Evolutionary conservation across 352 stramenopile species (phyloP).

Genomic region (Pythium aristosporum): DNA sequence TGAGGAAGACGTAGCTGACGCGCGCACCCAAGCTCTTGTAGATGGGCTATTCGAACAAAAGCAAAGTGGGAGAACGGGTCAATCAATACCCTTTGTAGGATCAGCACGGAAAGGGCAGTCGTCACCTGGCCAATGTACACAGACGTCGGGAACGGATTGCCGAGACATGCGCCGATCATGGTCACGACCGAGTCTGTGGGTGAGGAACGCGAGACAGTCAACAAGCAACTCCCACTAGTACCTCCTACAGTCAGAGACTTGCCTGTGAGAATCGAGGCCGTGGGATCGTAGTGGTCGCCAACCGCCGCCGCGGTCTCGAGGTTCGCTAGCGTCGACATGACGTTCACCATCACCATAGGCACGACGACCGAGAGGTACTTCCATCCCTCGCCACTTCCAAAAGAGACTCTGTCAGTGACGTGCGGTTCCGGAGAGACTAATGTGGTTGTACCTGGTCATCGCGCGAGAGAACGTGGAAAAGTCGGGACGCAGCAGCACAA

Average conservation of each 20-base stretch:
- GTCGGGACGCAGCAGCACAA: slow-evolving; percentile 24
- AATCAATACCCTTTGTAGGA: not conserved
- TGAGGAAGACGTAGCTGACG: slow-evolving; percentile 39
- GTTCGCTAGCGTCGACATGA: slow-evolving; percentile 43
- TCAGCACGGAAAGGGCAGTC: not conserved
- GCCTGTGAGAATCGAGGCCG: slow-evolving; percentile 33
- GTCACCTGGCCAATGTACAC: slow-evolving; percentile 45
- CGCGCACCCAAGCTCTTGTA: slow-evolving; percentile 51
- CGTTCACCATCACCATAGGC: slow-evolving; percentile 46
- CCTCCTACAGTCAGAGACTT: not conserved
- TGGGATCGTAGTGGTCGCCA: slow-evolving; percentile 42
- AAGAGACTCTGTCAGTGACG: not conserved
- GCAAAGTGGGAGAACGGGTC: not conserved
- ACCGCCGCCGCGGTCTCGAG: slow-evolving; percentile 39
- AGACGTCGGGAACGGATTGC: slow-evolving; percentile 43
- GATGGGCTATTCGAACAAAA: slow-evolving; percentile 23
- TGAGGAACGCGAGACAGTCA: not conserved
- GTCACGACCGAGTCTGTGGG: slow-evolving; percentile 32
- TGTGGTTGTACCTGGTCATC: slow-evolving; percentile 27
- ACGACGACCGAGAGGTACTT: slow-evolving; percentile 45
- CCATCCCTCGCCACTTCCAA: slow-evolving; percentile 31
- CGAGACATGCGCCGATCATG: slow-evolving; percentile 38
- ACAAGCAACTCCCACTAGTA: not conserved
- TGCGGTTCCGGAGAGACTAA: too few relatives aligned
- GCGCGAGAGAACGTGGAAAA: slow-evolving; percentile 24